Conservation (phyloP, 495 filamentous ascomycete genomes). For the Aspergillus nidulans region DNA sequence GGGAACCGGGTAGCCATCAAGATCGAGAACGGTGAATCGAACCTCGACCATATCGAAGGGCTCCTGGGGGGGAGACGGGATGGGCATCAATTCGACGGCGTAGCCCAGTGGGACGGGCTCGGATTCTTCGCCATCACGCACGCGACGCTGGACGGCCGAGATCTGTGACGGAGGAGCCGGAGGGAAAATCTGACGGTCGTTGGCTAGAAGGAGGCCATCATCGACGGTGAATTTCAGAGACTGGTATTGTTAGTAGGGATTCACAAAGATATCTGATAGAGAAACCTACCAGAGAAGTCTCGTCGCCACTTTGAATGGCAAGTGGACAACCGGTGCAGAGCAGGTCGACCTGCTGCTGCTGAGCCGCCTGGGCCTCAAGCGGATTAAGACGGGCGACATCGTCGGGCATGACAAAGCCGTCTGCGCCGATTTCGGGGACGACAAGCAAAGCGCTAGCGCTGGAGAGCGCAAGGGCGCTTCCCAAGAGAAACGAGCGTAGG, state of each 20-base stretch:
- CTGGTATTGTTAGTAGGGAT: conserved; percentile 20
- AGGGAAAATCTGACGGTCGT: conserved; percentile 49
- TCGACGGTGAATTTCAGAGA: conserved; percentile 41
- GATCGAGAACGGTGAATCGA: conserved; percentile 46
- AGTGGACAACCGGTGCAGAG: conserved; percentile 47
- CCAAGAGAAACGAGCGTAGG: conserved; percentile 38
- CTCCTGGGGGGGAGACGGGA: conserved; percentile 26
- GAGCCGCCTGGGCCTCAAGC: conserved; percentile 25
- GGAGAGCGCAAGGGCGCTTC: conserved; percentile 37
- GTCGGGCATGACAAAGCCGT: conserved; percentile 23
- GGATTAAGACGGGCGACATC: conserved; percentile 28
- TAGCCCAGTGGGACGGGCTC: conserved; percentile 38
- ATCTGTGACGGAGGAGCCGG: conserved; percentile 32
- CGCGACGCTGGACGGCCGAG: conserved; percentile 31
- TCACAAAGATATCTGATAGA: conserved; percentile 1
- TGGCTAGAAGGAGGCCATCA: conserved; percentile 40
- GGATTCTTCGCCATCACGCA: conserved; percentile 31
- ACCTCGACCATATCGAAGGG: conserved; percentile 33
- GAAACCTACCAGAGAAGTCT: conserved; percentile 36
- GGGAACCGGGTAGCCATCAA: conserved; percentile 46
- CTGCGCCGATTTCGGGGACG: conserved; percentile 35
- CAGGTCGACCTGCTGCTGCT: conserved; percentile 32
- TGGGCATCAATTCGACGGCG: conserved; percentile 39
- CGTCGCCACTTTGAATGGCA: conserved; percentile 35
- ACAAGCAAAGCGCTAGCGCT: conserved; percentile 47